These are phyloP conservation scores for Sanghuangporus baumii DNA, from an alignment of 1,284 basidiomycete species.

Conservation along the genomic window DNA sequence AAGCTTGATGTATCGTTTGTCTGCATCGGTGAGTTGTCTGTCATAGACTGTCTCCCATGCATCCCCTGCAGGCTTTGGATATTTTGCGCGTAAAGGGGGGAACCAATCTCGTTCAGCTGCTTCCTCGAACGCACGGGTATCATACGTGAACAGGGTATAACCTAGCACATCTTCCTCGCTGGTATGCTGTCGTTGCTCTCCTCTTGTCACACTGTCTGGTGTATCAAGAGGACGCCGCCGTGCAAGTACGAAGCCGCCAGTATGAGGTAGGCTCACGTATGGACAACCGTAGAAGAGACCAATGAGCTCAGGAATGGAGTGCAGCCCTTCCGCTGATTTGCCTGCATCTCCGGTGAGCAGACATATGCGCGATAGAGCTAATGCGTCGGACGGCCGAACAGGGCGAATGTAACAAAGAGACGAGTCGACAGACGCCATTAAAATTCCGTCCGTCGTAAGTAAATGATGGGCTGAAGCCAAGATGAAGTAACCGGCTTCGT, in stretches of 20 bases:
- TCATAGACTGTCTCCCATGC: constrained; percentile 21
- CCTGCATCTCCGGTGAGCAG: constrained; percentile 70
- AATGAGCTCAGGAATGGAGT: constrained; percentile 56
- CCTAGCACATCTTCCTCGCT: constrained; percentile 42
- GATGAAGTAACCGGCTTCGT: not conserved
- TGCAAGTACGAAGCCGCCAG: constrained; percentile 69
- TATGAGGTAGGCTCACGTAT: constrained; percentile 59
- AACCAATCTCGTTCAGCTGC: constrained; percentile 50
- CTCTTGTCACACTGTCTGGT: constrained; percentile 4
- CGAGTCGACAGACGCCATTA: not conserved
- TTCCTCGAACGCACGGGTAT: constrained; percentile 53
- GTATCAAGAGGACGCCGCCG: constrained; percentile 32
- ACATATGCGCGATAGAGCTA: constrained; percentile 61
- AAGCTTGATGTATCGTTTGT: constrained; percentile 43
- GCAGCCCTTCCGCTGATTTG: constrained; percentile 51
- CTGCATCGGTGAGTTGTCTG: constrained; percentile 37
- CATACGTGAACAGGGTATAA: constrained; percentile 54
- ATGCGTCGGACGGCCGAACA: constrained; percentile 50
- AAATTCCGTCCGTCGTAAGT: too few relatives aligned
- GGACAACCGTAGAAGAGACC: constrained; percentile 69
- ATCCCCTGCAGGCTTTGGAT: constrained; percentile 29
- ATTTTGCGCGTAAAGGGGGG: constrained; percentile 48
- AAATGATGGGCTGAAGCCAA: not conserved
- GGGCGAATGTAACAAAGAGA: constrained; percentile 32
- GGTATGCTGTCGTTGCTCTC: constrained; percentile 6